phyloP scores from a whole-genome alignment of 331 rosid genomes.

The Quercus lobata region DNA sequence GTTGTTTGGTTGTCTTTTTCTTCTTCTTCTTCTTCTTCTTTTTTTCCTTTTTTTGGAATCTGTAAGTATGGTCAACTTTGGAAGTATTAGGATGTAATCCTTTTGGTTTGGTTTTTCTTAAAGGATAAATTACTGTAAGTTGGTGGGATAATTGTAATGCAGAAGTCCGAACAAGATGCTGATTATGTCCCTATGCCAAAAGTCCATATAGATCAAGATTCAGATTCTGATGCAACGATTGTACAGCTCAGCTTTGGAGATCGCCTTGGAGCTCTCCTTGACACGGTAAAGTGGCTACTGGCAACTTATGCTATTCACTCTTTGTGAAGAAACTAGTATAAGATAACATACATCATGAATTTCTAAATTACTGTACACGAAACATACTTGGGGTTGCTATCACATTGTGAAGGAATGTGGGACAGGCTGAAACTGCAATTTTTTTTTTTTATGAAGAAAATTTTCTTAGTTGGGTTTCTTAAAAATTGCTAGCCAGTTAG shows the following conservation, averaged over 20 bases:
- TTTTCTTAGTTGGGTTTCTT: neutral
- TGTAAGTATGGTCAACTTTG: neutral
- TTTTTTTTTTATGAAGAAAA: neutral
- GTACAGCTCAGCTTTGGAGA: conserved; percentile 95
- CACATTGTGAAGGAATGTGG: neutral
- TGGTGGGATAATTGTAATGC: conserved; percentile 41
- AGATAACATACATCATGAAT: neutral
- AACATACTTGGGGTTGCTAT: neutral
- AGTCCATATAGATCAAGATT: conserved; percentile 80
- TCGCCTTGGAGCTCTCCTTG: conserved; percentile 98
- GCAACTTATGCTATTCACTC: conserved; percentile 18
- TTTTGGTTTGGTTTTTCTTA: neutral
- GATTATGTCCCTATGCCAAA: conserved; percentile 76
- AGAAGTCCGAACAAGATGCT: conserved; percentile 43
- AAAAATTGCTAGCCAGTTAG: neutral
- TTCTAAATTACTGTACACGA: neutral
- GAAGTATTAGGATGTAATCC: neutral
- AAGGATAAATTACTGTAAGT: neutral
- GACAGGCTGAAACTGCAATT: neutral
- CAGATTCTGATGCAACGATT: conserved; percentile 77
- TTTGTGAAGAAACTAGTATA: neutral
- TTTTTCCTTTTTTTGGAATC: neutral
- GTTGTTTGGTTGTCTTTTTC: no score
- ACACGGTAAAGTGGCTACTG: conserved; percentile 61
- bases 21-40: no score